A percentile compares a stretch with the other conserved stretches of the same genome.
These are phyloP conservation scores for Pseudomonodictys pantanalensis DNA, from an alignment of 495 filamentous ascomycete species.

Conservation along the genomic window DNA sequence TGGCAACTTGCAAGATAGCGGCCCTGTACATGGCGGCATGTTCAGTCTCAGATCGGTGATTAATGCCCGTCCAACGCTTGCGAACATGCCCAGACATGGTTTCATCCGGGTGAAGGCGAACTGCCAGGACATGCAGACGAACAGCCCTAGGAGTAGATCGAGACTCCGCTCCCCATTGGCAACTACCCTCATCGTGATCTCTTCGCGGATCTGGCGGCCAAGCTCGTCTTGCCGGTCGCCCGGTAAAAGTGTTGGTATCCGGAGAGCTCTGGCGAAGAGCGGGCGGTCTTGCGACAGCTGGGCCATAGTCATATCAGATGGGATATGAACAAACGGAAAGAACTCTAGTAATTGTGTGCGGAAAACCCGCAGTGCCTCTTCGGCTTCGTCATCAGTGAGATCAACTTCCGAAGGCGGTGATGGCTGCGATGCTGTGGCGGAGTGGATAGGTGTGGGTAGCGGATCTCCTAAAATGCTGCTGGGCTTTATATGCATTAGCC, in stretches of 20 bases:
- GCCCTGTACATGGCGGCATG: background rate
- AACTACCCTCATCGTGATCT: background rate
- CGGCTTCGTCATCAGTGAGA: too few relatives aligned
- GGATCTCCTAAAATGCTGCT: too few relatives aligned
- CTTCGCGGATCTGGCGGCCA: background rate
- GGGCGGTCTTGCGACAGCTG: background rate
- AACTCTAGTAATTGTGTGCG: constrained; percentile 3
- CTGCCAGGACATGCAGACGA: constrained; percentile 7
- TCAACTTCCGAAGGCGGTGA: too few relatives aligned
- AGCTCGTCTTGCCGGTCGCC: background rate
- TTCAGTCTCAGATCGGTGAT: background rate
- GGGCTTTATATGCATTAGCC: too few relatives aligned
- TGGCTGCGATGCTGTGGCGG: too few relatives aligned
- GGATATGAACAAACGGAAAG: constrained; percentile 7
- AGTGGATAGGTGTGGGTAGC: too few relatives aligned
- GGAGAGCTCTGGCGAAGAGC: background rate
- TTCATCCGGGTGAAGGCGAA: constrained; percentile 2
- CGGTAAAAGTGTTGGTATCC: background rate
- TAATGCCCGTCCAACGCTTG: background rate
- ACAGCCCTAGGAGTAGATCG: background rate
- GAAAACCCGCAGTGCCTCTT: background rate
- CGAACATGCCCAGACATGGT: constrained; percentile 1
- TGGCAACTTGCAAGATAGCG: too few relatives aligned
- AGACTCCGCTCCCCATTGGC: constrained; percentile 11
- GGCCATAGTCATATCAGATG: background rate